A percentile compares a stretch with the other conserved stretches of the same genome.
Conservation (phyloP, 768 basidiomycete species). For the Boletus patriciae region DNA sequence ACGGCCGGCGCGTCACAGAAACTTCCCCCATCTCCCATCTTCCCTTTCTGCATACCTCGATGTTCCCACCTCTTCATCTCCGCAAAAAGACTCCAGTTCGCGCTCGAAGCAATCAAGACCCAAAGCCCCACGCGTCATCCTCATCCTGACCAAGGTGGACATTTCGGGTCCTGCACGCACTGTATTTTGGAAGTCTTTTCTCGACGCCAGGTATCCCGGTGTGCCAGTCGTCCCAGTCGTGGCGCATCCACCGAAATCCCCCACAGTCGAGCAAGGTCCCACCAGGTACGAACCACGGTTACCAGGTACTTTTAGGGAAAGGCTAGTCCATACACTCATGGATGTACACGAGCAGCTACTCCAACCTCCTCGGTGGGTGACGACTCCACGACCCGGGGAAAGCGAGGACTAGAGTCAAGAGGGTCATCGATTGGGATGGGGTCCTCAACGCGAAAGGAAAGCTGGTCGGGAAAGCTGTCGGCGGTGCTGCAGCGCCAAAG, state of each 20-base stretch:
- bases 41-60: slow-evolving; percentile 68
- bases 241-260: slow-evolving; percentile 59
- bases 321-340: slow-evolving; percentile 63
- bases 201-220: slow-evolving; percentile 52
- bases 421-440: slow-evolving; percentile 71
- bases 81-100: not conserved
- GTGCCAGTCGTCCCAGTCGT: slow-evolving; percentile 72
- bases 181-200: slow-evolving; percentile 63
- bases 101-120: slow-evolving; percentile 35
- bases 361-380: slow-evolving; percentile 61
- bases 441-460: slow-evolving; percentile 47
- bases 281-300: slow-evolving; percentile 63
- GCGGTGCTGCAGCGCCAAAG: slow-evolving; percentile 41
- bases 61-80: slow-evolving; percentile 8
- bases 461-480: slow-evolving; percentile 46
- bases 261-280: slow-evolving; percentile 40
- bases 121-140: slow-evolving; percentile 42
- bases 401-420: slow-evolving; percentile 56
- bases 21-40: slow-evolving; percentile 82
- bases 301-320: slow-evolving; percentile 60
- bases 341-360: slow-evolving; percentile 67
- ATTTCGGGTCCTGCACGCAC: slow-evolving; percentile 69
- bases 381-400: slow-evolving; percentile 35
- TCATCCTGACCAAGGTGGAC: slow-evolving; percentile 88
- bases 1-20: slow-evolving; percentile 91